Evolutionary conservation across 2,329 filamentous ascomycete species (phyloP), one percentile per base, ranked within the genome.

Genomic region (Penicillium brasilianum): DNA sequence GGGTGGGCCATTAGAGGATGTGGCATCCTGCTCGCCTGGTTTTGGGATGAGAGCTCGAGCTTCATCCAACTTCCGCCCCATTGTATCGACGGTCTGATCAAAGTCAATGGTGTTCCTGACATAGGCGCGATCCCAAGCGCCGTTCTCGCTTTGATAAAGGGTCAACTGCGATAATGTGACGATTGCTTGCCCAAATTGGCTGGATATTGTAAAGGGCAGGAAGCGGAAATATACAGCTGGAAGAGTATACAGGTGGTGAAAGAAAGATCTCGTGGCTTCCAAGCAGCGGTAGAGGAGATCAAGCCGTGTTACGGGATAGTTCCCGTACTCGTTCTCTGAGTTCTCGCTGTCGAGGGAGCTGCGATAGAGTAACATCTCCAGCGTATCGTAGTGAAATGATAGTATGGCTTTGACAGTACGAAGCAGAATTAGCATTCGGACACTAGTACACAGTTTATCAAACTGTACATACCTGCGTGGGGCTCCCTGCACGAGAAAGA

Each of bases 281-380:
- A 81, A 80, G 4, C 82, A 82, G 25, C 80, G 79, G 63, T 82
- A 84, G 10, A 87, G 80, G 3, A 80, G 74, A 58, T 86, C 82
- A 1, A 86, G 74, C 0, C 80, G 77, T 0, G 81, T 80, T 0
- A 80, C 71, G 0, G 74, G 72, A 4, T 67, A 63, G 32, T 63
- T 58, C 6, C 77, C 77, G 1, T 77, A 76, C 2, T 77, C 69
- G 0, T 76, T 69, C 0, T 78, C 77, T 1, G 83, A 73, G 0
- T 81, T 78, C 3, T 81, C 75, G 4, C 68, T 63, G 20, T 59
- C 59, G 1, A 76, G 56, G 4, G 69, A 65, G 18, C 69, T 58
- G 43, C 67, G 61, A 55, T 71, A 72, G 18, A 74, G 53, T n/a
- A 67, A 60, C 3, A 72, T 62, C 46, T 75, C 70, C 4, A 76